A percentile compares a stretch with the other conserved stretches of the same genome.
phyloP scores from a whole-genome alignment of 352 stramenopile genomes.

The Thraustotheca clavata region DNA sequence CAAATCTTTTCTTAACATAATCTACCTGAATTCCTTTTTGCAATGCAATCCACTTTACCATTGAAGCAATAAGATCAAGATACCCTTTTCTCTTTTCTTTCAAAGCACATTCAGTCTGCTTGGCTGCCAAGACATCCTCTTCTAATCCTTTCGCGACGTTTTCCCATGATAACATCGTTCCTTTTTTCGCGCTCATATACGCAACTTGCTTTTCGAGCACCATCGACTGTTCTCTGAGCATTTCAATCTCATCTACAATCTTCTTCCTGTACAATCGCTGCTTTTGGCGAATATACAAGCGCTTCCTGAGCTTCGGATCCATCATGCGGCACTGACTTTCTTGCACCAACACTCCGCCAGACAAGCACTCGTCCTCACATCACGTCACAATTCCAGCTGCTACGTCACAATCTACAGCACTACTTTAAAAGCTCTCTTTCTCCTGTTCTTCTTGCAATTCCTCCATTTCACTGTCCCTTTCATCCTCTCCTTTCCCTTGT shows the following conservation, averaged over 20 bases:
- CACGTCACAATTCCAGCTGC: no score
- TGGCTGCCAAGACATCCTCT: neutral
- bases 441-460: no score
- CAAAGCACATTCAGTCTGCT: neutral
- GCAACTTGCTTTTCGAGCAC: neutral
- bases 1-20: neutral
- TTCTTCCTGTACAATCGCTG: neutral
- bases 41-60: constrained; percentile 9
- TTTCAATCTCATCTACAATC: neutral
- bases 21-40: neutral
- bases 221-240: neutral
- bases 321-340: neutral
- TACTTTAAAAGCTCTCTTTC: no score
- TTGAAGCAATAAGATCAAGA: neutral
- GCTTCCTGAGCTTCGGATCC: neutral
- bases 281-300: neutral
- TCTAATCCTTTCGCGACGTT: constrained; percentile 1
- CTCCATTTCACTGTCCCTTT: no score
- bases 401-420: no score
- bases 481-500: no score
- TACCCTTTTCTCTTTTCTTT: neutral
- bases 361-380: no score
- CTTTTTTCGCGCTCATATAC: neutral
- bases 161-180: constrained; percentile 1
- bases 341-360: no score